Percentiles rank a stretch among this genome's conserved stretches.
Conservation (phyloP, 345 rosid species). For the Camelina neglecta region DNA sequence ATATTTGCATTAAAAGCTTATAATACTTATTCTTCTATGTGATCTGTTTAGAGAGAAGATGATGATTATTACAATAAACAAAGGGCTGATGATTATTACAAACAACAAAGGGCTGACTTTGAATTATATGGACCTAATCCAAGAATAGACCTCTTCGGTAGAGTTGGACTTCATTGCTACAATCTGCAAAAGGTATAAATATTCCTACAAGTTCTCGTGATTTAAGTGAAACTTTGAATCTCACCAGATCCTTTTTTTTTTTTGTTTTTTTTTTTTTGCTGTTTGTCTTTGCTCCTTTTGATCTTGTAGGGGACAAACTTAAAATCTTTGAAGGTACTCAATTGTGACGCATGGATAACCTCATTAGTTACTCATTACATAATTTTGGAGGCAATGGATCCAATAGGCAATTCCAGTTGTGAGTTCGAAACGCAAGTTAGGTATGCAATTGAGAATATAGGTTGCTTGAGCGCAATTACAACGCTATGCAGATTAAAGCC, state of each 20-base stretch:
- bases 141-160: not conserved
- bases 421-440: not conserved
- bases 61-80: too few species aligned
- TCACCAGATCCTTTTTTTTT: not conserved
- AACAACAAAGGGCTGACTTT: not conserved
- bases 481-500: not conserved
- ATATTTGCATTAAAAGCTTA: too few species aligned
- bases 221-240: not conserved
- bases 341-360: not conserved
- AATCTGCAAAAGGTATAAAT: not conserved
- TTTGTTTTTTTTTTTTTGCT: too few species aligned
- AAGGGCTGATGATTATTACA: not conserved
- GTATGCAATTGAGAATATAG: not conserved
- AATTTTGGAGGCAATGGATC: not conserved
- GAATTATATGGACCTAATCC: not conserved
- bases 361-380: not conserved
- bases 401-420: not conserved
- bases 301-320: not conserved
- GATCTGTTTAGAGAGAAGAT: not conserved
- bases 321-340: not conserved
- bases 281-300: too few species aligned
- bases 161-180: slow-evolving; percentile 4
- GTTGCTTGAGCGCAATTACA: not conserved
- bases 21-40: too few species aligned
- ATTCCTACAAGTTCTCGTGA: not conserved